A percentile compares a stretch with the other conserved stretches of the same genome.
These are phyloP conservation scores for Suhomyces choctaworum DNA, from an alignment of 1,139 yeast genomes.

Conservation along the genomic window DNA sequence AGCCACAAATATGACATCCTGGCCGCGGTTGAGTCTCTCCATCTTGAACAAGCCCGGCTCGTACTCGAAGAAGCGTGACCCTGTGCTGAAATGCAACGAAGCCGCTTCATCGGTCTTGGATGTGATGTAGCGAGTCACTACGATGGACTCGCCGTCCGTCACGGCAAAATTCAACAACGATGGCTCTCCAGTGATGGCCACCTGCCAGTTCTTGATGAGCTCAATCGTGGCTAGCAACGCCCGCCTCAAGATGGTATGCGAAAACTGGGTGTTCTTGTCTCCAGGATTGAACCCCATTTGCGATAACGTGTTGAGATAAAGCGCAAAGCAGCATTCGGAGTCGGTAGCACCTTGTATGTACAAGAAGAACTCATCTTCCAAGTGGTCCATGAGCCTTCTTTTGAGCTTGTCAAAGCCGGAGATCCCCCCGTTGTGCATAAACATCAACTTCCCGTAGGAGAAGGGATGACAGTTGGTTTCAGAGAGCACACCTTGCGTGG, in stretches of 20 bases:
- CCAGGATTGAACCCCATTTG: conserved; percentile 75
- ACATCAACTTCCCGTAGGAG: conserved; percentile 81
- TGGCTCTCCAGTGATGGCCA: conserved; percentile 58
- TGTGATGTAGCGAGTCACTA: conserved; percentile 84
- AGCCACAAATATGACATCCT: conserved; percentile 93
- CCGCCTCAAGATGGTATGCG: conserved; percentile 59
- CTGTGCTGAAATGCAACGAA: conserved; percentile 90
- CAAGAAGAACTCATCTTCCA: conserved; percentile 78
- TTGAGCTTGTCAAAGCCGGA: conserved; percentile 73
- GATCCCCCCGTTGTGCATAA: conserved; percentile 97
- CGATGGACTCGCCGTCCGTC: conserved; percentile 89
- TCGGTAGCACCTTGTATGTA: conserved; percentile 92
- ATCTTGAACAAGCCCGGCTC: conserved; percentile 88
- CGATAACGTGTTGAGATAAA: conserved; percentile 74
- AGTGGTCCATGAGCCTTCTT: conserved; percentile 65
- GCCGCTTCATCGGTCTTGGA: conserved; percentile 95
- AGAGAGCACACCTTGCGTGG: conserved; percentile 89
- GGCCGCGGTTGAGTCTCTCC: conserved; percentile 91
- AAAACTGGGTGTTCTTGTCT: conserved; percentile 30
- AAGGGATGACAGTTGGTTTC: conserved; percentile 98
- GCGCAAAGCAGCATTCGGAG: conserved; percentile 91
- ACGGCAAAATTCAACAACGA: conserved; percentile 90
- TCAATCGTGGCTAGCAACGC: conserved; percentile 77
- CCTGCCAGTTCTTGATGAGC: conserved; percentile 68
- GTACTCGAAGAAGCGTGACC: conserved; percentile 85